Base-by-base conservation (phyloP, 805 yeast genomes). In the Pichia rugopelliculosa region DNA sequence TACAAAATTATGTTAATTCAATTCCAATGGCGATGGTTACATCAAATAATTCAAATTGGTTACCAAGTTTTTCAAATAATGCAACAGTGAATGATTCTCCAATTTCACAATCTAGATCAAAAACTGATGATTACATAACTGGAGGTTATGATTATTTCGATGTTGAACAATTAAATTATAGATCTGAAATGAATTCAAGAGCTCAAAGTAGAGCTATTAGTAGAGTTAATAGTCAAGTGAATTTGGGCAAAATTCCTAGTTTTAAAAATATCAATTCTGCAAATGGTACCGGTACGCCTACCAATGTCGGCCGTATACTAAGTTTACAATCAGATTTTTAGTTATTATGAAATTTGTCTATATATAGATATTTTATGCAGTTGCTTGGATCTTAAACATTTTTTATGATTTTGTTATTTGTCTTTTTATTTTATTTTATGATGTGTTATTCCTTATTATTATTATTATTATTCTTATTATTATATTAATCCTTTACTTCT, bases 141-240 rank as follows among this genome's bases (percentile, higher is more conserved):
- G 83, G 83, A 27, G 83, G 82, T 3, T 78, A 78, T 55, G 82
- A 80, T 37, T 78, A 77, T 54, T 78, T 78, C 52, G 82, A 78
- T 58, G 75, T 77, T 62, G 79, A 76, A 3, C 79, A 76, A 13
- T 70, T 77, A 39, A 73, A 71, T 39, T 66, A 71, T 23, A 69
- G 79, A 55, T 75, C 80, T 1, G 68, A 55, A 15, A 23, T 57
- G 13, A 54, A 51, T 25, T 61, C 68, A 4, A 58, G 55, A n/a
- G 47, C 52, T 30, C 60, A 55, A 27, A 59, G 66, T 42, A 56
- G 59, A 34, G 46, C 53, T 1, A 50, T 61, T 6, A 56, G 66
- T 10, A 57, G 69, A 41, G 59, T 57, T 10, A 57, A 33, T 22
- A 49, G 55, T 44, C 45, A 41, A 24, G 44, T 46, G 22, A 51